These are phyloP conservation scores for Coffea canephora DNA, from an alignment of 257 asterid genomes.

Conservation along the genomic window DNA sequence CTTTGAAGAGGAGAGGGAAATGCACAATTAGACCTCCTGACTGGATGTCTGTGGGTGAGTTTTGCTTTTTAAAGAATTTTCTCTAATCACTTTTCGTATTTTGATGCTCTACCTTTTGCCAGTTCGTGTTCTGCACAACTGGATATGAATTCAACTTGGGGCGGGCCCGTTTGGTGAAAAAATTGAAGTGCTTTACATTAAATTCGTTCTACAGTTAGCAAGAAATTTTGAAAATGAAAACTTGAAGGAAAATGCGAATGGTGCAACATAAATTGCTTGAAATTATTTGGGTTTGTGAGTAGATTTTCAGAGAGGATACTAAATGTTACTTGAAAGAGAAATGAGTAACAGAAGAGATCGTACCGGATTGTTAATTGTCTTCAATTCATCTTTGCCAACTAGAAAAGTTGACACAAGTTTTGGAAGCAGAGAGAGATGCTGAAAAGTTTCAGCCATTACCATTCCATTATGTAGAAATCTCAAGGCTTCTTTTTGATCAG, in stretches of 20 bases:
- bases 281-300: background rate
- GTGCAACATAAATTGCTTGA: background rate
- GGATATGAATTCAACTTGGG: background rate
- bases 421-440: slow-evolving; percentile 90
- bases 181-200: background rate
- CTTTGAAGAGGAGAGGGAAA: slow-evolving; percentile 93
- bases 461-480: slow-evolving; percentile 92
- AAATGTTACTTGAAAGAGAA: background rate
- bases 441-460: slow-evolving; percentile 87
- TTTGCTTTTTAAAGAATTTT: background rate
- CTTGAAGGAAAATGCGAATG: background rate
- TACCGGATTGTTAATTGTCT: slow-evolving; percentile 8
- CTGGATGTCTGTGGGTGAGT: slow-evolving; percentile 90
- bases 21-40: slow-evolving; percentile 83
- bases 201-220: background rate
- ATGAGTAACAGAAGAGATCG: background rate
- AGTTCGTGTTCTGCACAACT: background rate
- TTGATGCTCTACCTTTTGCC: background rate
- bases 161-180: background rate
- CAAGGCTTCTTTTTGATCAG: slow-evolving; percentile 93
- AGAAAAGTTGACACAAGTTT: slow-evolving; percentile 74
- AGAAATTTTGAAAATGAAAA: background rate
- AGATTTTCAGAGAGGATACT: background rate
- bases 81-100: background rate
- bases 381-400: slow-evolving; percentile 20